Base-by-base conservation (phyloP, 257 asterid genomes). In the Solanum rostratum region DNA sequence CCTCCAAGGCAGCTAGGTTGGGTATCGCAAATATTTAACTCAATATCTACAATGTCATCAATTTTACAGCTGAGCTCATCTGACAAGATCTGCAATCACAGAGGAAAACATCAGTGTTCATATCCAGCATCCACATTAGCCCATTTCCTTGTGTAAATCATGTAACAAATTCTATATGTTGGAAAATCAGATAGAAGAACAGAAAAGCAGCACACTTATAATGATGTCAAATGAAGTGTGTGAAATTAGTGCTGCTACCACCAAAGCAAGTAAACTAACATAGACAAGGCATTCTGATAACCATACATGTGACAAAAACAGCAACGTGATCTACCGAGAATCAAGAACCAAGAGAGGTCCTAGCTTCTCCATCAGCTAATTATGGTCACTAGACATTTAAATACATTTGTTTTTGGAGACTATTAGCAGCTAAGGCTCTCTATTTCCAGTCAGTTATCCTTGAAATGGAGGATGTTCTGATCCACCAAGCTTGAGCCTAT, bases 1-100 rank as follows among this genome's bases (percentile, higher is more conserved):
- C 98, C 99, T 87, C 98, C 99, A 82, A 95, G 98, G 90, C 99
- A 96, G 90, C 99, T 95, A 84, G 99, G 94, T 89, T 96, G 98
- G 86, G 96, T 96, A 88, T 96, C 99, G 57, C 98, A 96, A 85
- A 96, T 91, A 91, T 96, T 96, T 89, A 96, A 89, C 89, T 95
- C 99, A 54, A 96, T 85, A 89, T 91, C 94, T 46, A 91, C 97
- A 82, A 96, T 95, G 86, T 95, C 97, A 68, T 92, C 91, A 91
- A 90, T 91, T 86, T 91, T 88, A 90, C 98, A 96, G 84, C 94
- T 92, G 83, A 96, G 93, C 88, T 96, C 98, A 82, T 92, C 93
- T 7, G 99, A 91, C 92, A 96, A 91, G 83, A 96, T 93, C 99
- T 96, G 92, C 83, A 11, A 50, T 78, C 82, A 50, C 82, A 50